Base-by-base conservation (phyloP, 2,329 filamentous ascomycete species). In the Penicillium sp. region DNA sequence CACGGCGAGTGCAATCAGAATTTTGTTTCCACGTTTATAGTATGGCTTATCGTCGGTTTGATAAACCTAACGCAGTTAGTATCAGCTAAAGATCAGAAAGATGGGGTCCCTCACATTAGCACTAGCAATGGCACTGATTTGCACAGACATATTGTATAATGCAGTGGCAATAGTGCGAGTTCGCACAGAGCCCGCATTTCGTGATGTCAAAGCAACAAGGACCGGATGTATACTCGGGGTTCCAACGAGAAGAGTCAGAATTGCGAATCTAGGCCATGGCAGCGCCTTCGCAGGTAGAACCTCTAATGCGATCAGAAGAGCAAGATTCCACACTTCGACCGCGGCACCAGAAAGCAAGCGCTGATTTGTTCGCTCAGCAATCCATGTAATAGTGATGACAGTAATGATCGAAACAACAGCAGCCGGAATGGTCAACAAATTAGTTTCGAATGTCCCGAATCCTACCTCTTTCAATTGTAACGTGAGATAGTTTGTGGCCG, bases 391-490 rank as follows among this genome's bases (percentile, higher is more conserved):
- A n/a, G 76, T 1, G 75, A 68, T 16, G 86, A 67, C 71, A 86
- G 81, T 83, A 47, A 84, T 55, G 57, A 87, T 85, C 65, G 84
- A 84, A 3, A 87, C 70, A 0, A 76, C 77, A 16, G 82, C 82
- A 0, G 83, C 80, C 0, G 84, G 84, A 14, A 88, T 86, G 0
- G 84, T 84, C 21, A 89, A 79, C 58, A 90, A 75, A 61, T 88
- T 89, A 26, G 81, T 82, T 33, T 84, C 73, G 65, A 89, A 83
- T 1, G 83, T 84, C 47, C 72, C 73, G 72, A 86, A 87, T 10
- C 79, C 84, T 5, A 87, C 73, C 2, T 81, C 76, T 60, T 81
- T 82, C 1, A 82, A 64, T 50, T 76, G 65, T 8, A 78, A 62
- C 16, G 73, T 76, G 52, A 78, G 68, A 45, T 78, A 78, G 48